Evolutionary conservation across 192 early-diverging fungal genomes (phyloP).

Genomic region (Coemansia sp.): DNA sequence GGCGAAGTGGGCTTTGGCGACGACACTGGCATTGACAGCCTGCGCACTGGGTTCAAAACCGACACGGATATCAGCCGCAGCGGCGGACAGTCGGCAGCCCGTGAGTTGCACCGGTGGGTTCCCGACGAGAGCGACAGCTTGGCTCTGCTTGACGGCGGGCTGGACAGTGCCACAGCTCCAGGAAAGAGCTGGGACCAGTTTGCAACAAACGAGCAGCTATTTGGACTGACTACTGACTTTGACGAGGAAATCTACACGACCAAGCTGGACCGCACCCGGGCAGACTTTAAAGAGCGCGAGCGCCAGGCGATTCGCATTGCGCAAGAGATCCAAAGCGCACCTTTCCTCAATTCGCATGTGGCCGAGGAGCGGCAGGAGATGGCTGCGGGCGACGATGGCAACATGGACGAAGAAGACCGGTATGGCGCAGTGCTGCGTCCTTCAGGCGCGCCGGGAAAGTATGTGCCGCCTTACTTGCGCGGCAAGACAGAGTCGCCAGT

Average conservation of each 20-base stretch:
- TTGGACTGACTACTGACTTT: slow-evolving; percentile 95
- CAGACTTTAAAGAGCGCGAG: slow-evolving; percentile 85
- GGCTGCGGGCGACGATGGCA: slow-evolving; percentile 55
- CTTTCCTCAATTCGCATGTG: slow-evolving; percentile 78
- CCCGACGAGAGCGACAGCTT: slow-evolving; percentile 60
- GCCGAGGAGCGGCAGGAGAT: slow-evolving; percentile 83
- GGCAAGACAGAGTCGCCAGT: slow-evolving; percentile 32
- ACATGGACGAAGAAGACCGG: slow-evolving; percentile 87
- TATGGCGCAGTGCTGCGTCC: slow-evolving; percentile 79
- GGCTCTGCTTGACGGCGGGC: slow-evolving; percentile 19
- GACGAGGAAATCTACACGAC: slow-evolving; percentile 97
- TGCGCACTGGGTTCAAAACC: slow-evolving; percentile 65
- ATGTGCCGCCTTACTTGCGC: slow-evolving; percentile 81
- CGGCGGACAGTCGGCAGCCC: slow-evolving; percentile 61
- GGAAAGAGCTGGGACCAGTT: slow-evolving; percentile 90
- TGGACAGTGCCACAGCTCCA: slow-evolving; percentile 7
- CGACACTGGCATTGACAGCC: slow-evolving; percentile 1
- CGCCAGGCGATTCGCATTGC: slow-evolving; percentile 83
- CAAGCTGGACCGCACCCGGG: slow-evolving; percentile 74
- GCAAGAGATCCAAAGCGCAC: slow-evolving; percentile 79
- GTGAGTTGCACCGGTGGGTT: slow-evolving; percentile 84
- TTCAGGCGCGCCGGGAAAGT: slow-evolving; percentile 67
- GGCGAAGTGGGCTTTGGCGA: slow-evolving; percentile 29
- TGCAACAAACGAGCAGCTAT: slow-evolving; percentile 85
- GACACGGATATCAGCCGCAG: slow-evolving; percentile 84